Evolutionary conservation across 192 early-diverging fungal genomes (phyloP).

Genomic region (Haplosporangium gracile): DNA sequence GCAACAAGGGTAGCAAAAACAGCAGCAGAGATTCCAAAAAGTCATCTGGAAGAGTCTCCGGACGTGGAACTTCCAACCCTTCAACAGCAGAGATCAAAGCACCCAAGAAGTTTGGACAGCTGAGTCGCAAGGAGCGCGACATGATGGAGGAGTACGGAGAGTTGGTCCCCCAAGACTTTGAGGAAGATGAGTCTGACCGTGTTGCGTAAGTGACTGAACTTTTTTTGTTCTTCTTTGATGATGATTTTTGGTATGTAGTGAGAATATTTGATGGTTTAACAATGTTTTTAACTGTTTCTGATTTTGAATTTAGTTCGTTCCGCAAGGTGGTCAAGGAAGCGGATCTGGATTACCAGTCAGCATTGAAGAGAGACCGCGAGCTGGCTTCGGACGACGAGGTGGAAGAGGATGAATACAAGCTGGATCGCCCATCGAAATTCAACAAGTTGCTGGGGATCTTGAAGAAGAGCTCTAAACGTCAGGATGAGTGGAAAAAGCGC

Average conservation of each 20-base stretch:
- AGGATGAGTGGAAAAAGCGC: constrained; percentile 64
- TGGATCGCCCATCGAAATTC: constrained; percentile 67
- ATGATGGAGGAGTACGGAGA: constrained; percentile 81
- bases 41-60: constrained; percentile 30
- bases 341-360: constrained; percentile 64
- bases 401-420: constrained; percentile 63
- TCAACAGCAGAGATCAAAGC: constrained; percentile 39
- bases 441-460: constrained; percentile 69
- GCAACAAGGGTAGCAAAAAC: neutral
- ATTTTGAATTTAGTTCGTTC: constrained; percentile 33
- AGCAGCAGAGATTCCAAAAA: constrained; percentile 20
- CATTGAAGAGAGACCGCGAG: constrained; percentile 54
- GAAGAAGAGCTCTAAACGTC: constrained; percentile 67
- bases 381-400: constrained; percentile 53
- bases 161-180: constrained; percentile 66
- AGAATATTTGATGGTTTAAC: neutral
- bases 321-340: constrained; percentile 63
- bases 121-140: constrained; percentile 62
- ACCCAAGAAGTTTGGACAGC: constrained; percentile 59
- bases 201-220: constrained; percentile 34
- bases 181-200: constrained; percentile 59
- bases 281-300: neutral
- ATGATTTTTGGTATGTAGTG: neutral
- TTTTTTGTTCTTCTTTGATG: neutral
- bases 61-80: constrained; percentile 43